Conservation (phyloP, 345 rosid species). For the Hibiscus trionum region DNA sequence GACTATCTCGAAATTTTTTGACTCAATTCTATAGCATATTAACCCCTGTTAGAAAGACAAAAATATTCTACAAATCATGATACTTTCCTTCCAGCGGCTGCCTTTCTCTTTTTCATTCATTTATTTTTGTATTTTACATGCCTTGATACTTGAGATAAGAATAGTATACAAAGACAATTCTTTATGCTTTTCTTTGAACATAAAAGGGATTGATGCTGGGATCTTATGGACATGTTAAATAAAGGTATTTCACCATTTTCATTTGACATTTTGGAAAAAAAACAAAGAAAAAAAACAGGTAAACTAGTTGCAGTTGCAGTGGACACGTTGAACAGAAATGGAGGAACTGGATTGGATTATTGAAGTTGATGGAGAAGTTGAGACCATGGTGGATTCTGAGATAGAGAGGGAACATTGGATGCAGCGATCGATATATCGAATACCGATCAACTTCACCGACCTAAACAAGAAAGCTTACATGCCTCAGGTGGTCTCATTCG, state of each 20-base stretch:
- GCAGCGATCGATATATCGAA: slow-evolving; percentile 33
- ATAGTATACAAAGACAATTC: not conserved
- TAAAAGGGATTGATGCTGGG: not conserved
- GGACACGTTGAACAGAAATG: not conserved
- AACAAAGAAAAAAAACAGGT: not conserved
- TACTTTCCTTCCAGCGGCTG: not conserved
- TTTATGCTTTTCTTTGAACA: not conserved
- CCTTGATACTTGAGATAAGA: not conserved
- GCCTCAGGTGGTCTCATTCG: not conserved
- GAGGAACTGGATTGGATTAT: slow-evolving; percentile 12
- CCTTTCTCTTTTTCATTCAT: not conserved
- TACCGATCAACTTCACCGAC: slow-evolving; percentile 24
- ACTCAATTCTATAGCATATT: no score
- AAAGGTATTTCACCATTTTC: not conserved
- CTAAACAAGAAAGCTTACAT: slow-evolving; percentile 16
- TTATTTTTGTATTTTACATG: not conserved
- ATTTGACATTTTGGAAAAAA: not conserved
- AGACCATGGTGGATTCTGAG: slow-evolving; percentile 8
- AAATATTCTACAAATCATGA: not conserved
- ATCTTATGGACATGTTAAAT: not conserved
- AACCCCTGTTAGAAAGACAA: no score
- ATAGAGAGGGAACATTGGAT: slow-evolving; percentile 19
- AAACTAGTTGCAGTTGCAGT: not conserved
- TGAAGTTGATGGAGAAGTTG: slow-evolving; percentile 11
- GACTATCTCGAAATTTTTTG: no score